Conservation (phyloP, 805 yeast genomes). For the Candida railenensis region DNA sequence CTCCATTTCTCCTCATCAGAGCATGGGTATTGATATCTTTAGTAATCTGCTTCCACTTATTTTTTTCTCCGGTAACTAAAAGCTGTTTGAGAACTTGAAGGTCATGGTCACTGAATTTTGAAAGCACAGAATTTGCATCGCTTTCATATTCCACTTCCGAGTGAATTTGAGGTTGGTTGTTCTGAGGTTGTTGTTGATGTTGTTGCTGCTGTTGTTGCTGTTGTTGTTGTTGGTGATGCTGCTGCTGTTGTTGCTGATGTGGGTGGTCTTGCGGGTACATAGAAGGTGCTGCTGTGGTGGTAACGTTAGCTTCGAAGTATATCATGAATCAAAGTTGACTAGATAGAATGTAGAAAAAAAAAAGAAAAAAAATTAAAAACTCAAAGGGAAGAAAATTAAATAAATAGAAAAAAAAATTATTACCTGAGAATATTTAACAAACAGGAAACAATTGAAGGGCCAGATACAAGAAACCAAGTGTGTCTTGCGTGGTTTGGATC, state of each 20-base stretch:
- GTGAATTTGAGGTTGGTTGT: not conserved
- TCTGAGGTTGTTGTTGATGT: slow-evolving; percentile 5
- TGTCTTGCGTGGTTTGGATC: too few species aligned
- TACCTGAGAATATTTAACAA: not conserved
- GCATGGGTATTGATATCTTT: slow-evolving; percentile 24
- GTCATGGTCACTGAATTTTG: slow-evolving; percentile 44
- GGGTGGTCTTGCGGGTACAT: slow-evolving; percentile 8
- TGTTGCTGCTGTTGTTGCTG: slow-evolving; percentile 7
- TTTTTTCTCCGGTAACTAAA: slow-evolving; percentile 51
- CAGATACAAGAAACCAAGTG: not conserved
- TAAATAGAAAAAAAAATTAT: not conserved
- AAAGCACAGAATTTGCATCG: not conserved
- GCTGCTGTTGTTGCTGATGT: slow-evolving; percentile 9
- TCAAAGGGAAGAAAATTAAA: not conserved
- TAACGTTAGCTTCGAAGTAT: slow-evolving; percentile 18
- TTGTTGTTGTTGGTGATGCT: slow-evolving; percentile 7
- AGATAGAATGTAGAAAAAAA: not conserved
- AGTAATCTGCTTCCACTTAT: slow-evolving; percentile 61
- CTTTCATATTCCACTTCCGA: not conserved
- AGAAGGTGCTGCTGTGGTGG: slow-evolving; percentile 10
- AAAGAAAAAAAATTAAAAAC: not conserved
- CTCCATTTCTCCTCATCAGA: slow-evolving; percentile 5
- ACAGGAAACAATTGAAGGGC: not conserved
- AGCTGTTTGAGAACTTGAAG: slow-evolving; percentile 45
- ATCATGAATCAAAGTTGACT: slow-evolving; percentile 11